Evolutionary conservation across 441 rosid species (phyloP), one percentile per base, ranked within the genome.

Genomic region (Francoa sonchifolia): DNA sequence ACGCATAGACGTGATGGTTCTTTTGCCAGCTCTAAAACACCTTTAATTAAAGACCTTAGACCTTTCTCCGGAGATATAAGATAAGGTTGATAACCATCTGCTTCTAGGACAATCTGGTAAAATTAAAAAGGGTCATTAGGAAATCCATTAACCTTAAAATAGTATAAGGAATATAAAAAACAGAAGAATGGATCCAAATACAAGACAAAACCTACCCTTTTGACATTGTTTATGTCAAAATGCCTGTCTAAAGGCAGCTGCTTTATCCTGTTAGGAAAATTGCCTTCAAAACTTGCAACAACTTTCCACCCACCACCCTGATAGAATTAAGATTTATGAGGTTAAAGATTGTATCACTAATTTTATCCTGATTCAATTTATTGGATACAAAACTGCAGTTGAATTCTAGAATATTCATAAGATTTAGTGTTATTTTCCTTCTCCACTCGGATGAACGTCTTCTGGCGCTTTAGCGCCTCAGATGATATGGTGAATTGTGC

Each of bases 11-110:
- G 71, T n/a, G 90, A 73, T 16, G 95, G 95, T 43, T 84, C 97
- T 73, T 88, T 88, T 52, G 97, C 97, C 65, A 84, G 65, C 68
- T 89, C 97, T 6, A 89, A 73, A 23, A 89, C 97, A 48, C 73
- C 68, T 72, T 89, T 89, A 59, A 89, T 89, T 51, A 89, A 62
- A 47, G 97, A 88, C 52, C 97, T 73, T 55, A 88, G 61, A 47
- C 97, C 97, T 65, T 89, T 89, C 72, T 89, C 97, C 8, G 97
- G 97, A 33, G 97, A 88, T 66, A 88, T 84, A 23, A 88, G 90
- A 68, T 88, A 88, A 8, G 97, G 97, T 63, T 88, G 97, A 71
- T 88, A 88, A 52, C 97, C 97, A 73, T 88, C 95, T 26, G 95
- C 94, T 61, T 88, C 95, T 47, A 88, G 60, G 40, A 88, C 95